Evolutionary conservation across 805 yeast genomes (phyloP).

Genomic region (Candida maris): DNA sequence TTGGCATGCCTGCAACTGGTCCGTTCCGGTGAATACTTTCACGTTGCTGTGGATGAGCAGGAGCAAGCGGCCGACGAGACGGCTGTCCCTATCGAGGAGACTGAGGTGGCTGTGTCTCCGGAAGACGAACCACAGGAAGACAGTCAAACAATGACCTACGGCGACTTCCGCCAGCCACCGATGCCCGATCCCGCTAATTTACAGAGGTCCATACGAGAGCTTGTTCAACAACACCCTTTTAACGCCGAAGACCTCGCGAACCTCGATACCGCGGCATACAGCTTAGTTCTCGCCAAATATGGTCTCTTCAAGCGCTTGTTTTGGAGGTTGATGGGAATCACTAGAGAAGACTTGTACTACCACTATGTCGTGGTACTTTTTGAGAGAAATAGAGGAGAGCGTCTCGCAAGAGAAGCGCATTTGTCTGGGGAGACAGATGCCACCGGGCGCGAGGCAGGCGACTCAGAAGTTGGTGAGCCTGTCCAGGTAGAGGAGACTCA

Average conservation of each 20-base stretch:
- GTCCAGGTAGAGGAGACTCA: slow-evolving; percentile 1
- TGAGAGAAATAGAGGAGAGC: slow-evolving; percentile 23
- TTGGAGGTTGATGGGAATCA: slow-evolving; percentile 58
- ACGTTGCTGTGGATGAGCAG: background rate
- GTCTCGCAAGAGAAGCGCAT: slow-evolving; percentile 14
- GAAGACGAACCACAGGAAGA: slow-evolving; percentile 5
- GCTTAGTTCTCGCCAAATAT: slow-evolving; percentile 29
- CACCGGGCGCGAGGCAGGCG: slow-evolving; percentile 3
- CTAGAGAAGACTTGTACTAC: slow-evolving; percentile 44
- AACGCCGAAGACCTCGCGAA: slow-evolving; percentile 39
- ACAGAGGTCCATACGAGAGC: slow-evolving; percentile 21
- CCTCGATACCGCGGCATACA: slow-evolving; percentile 43
- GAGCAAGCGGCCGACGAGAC: background rate
- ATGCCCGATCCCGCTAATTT: slow-evolving; percentile 22
- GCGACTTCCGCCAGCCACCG: slow-evolving; percentile 23
- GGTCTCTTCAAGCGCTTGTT: slow-evolving; percentile 33
- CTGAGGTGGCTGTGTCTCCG: slow-evolving; percentile 2
- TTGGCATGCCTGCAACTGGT: slow-evolving; percentile 20
- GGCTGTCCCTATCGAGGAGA: slow-evolving; percentile 1
- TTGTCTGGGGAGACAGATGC: background rate
- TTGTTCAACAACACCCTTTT: slow-evolving; percentile 36
- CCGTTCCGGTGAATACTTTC: slow-evolving; percentile 13
- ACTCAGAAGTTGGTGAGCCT: background rate
- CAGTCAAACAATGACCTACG: slow-evolving; percentile 9
- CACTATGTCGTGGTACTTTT: slow-evolving; percentile 45